phyloP scores from a whole-genome alignment of 768 basidiomycete genomes.

The Rhizopogon sp. region DNA sequence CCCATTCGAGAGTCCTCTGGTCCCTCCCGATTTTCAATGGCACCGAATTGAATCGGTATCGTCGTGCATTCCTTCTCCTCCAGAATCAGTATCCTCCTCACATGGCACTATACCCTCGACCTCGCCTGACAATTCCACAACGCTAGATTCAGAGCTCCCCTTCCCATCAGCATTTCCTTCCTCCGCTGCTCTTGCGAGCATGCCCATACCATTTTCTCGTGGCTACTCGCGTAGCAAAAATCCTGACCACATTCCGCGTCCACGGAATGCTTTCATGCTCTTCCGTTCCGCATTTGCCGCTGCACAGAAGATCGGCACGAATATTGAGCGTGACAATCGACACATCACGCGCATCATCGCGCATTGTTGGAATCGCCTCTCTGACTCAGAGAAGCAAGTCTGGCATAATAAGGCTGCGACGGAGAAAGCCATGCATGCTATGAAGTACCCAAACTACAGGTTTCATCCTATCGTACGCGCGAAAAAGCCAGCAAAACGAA shows the following conservation, averaged over 20 bases:
- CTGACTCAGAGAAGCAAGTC: conserved; percentile 43
- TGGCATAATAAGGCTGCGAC: conserved; percentile 47
- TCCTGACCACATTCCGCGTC: conserved; percentile 38
- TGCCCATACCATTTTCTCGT: conserved; percentile 27
- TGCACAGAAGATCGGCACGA: conserved; percentile 40
- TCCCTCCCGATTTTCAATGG: conserved; percentile 15
- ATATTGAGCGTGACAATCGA: conserved; percentile 51
- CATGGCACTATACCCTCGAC: conserved; percentile 9
- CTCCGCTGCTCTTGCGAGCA: conserved; percentile 16
- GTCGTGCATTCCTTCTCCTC: conserved; percentile 5
- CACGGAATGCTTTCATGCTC: conserved; percentile 47
- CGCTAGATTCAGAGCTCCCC: background rate
- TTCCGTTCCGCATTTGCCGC: conserved; percentile 59
- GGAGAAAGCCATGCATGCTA: conserved; percentile 45
- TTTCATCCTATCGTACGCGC: conserved; percentile 43
- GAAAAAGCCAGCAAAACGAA: conserved; percentile 43
- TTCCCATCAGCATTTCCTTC: conserved; percentile 11
- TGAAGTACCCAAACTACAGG: conserved; percentile 49
- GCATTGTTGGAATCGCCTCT: conserved; percentile 49
- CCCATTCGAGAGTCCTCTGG: conserved; percentile 8
- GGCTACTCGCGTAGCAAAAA: conserved; percentile 22
- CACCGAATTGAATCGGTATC: background rate
- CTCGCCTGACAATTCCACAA: background rate
- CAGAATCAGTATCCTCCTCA: conserved; percentile 9
- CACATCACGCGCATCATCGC: conserved; percentile 55